Conservation (phyloP, 2,329 filamentous ascomycete genomes). For the Cytospora chrysosperma region DNA sequence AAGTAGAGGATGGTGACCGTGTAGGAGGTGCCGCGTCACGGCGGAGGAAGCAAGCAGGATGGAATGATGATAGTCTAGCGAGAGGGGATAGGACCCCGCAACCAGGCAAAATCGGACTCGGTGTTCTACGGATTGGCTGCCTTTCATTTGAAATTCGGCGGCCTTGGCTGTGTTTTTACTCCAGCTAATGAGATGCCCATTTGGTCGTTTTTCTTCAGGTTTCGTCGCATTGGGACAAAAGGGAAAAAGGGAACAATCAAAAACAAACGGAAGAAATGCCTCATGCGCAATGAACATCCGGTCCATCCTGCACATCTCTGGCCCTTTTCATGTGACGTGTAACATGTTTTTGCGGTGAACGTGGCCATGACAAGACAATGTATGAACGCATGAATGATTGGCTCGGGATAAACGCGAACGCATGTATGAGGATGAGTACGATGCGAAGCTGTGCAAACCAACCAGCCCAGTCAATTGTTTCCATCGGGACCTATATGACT, state of each 20-base stretch:
- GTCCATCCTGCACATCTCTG: slow-evolving; percentile 14
- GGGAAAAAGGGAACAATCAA: slow-evolving; percentile 24
- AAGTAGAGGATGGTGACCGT: slow-evolving; percentile 64
- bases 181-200: slow-evolving; percentile 19
- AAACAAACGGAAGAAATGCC: slow-evolving; percentile 21
- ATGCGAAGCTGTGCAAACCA: no score
- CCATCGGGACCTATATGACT: not conserved
- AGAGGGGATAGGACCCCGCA: not conserved
- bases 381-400: no score
- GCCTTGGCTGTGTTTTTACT: slow-evolving; percentile 16
- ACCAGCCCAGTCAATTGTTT: not conserved
- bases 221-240: slow-evolving; percentile 22
- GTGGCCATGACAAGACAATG: not conserved
- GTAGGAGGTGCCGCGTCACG: not conserved
- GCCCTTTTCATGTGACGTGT: not conserved
- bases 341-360: no score
- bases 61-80: slow-evolving; percentile 18
- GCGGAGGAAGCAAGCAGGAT: not conserved
- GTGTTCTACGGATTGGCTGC: slow-evolving; percentile 25
- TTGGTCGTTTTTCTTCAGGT: slow-evolving; percentile 19
- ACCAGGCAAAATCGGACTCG: slow-evolving; percentile 25
- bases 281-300: slow-evolving; percentile 23
- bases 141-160: slow-evolving; percentile 20
- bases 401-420: no score
- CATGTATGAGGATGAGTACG: not conserved